Percentiles rank a stretch among this genome's conserved stretches.
Conservation (phyloP, 139 green algal genomes). For the Chlorella ohadii region DNA sequence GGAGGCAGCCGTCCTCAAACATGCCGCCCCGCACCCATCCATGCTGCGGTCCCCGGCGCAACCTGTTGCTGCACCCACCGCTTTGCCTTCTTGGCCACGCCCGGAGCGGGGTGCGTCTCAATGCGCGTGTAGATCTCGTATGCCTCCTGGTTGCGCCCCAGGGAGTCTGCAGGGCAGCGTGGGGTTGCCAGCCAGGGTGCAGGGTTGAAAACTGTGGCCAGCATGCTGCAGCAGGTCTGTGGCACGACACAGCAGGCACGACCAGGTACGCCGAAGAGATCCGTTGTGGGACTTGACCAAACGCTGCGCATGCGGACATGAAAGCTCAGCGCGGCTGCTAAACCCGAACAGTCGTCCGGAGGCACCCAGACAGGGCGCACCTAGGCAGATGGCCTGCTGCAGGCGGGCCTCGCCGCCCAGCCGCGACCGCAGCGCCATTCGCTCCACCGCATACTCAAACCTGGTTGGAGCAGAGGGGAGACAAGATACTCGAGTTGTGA, state of each 20-base stretch:
- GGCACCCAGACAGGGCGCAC: not conserved
- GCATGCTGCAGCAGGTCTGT: too few relatives aligned
- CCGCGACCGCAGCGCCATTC: constrained; percentile 44
- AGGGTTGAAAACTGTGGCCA: too few relatives aligned
- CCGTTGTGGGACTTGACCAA: too few relatives aligned
- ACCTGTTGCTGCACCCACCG: constrained; percentile 20
- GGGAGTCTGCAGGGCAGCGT: constrained; percentile 58
- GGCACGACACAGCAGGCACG: too few relatives aligned
- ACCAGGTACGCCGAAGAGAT: too few relatives aligned
- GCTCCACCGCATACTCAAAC: constrained; percentile 30
- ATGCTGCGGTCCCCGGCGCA: not conserved
- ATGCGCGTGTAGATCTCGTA: constrained; percentile 74
- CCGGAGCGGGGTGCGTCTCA: constrained; percentile 54
- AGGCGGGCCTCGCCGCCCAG: constrained; percentile 77
- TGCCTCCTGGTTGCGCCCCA: constrained; percentile 67
- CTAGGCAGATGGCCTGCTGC: constrained; percentile 83
- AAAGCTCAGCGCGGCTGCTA: too few relatives aligned
- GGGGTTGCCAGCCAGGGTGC: too few relatives aligned
- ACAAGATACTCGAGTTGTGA: too few relatives aligned
- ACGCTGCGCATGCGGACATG: too few relatives aligned
- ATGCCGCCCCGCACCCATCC: too few relatives aligned
- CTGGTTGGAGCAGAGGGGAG: not conserved
- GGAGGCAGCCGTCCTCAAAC: too few relatives aligned
- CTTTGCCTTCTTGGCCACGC: constrained; percentile 70
- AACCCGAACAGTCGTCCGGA: too few relatives aligned